phyloP scores from a whole-genome alignment of 2,329 filamentous ascomycete species.

The Camptophora hylomeconis region DNA sequence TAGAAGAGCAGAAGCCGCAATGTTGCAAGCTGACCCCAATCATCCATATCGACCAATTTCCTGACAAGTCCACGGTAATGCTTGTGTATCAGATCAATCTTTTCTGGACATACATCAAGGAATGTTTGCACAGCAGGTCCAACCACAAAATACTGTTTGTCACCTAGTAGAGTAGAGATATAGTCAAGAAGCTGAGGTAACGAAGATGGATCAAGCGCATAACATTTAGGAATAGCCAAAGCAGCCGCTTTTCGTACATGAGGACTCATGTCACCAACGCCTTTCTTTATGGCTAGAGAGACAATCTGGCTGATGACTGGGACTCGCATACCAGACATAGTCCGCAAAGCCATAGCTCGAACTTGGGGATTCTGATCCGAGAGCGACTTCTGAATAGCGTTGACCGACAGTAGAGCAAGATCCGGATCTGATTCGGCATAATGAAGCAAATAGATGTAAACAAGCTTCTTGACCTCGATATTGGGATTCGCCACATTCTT shows the following conservation, averaged over 20 bases:
- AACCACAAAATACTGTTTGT: slow-evolving; percentile 93
- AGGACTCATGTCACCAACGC: slow-evolving; percentile 84
- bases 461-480: slow-evolving; percentile 91
- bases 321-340: slow-evolving; percentile 95
- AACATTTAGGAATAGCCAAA: slow-evolving; percentile 89
- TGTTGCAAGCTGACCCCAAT: slow-evolving; percentile 87
- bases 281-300: slow-evolving; percentile 87
- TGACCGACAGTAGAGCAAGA: slow-evolving; percentile 89
- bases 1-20: slow-evolving; percentile 74
- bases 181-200: slow-evolving; percentile 76
- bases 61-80: slow-evolving; percentile 75
- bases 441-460: slow-evolving; percentile 95
- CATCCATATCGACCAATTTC: slow-evolving; percentile 97
- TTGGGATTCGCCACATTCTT: slow-evolving; percentile 95
- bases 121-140: slow-evolving; percentile 86
- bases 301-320: slow-evolving; percentile 98
- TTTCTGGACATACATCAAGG: slow-evolving; percentile 74
- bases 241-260: slow-evolving; percentile 87
- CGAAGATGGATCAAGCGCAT: slow-evolving; percentile 75
- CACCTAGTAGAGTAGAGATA: slow-evolving; percentile 62
- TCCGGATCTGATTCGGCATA: slow-evolving; percentile 95
- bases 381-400: slow-evolving; percentile 95
- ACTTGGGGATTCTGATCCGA: slow-evolving; percentile 86
- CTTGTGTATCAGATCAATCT: slow-evolving; percentile 77
- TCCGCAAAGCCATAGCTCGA: slow-evolving; percentile 79